Evolutionary conservation across 139 green algal genomes (phyloP), one percentile per base, ranked within the genome.

Genomic region (Closterium sp.): DNA sequence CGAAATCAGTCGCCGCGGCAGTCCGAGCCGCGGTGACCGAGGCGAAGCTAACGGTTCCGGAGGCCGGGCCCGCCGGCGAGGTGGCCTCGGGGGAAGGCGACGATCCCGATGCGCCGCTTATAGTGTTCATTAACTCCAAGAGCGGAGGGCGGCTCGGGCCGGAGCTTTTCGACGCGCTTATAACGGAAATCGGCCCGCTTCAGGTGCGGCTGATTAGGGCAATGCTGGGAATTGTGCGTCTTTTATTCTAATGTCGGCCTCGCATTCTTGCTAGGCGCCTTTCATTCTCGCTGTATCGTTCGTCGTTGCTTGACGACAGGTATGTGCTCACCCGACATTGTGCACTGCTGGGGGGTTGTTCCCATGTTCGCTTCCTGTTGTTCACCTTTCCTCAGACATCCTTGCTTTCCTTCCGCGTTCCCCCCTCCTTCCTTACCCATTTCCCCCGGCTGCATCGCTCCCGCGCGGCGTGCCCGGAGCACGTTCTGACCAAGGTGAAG

Each of bases 111-210:
- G 84, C 84, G 84, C 89, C 89, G 8, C 3, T 92, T 7, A 1
- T 92, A 31, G 84, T 89, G 32, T 92, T 92, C 28, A 89, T 92
- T n/a, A 92, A 92, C 36, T 92, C 89, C 7, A 88, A 86, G 31
- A 92, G 89, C 33, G 89, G 89, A 10, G 89, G 89, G 85, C 19
- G 89, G 28, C 36, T 92, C 30, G 89, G 89, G n/a, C 28, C 84
- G 31, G 23, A 83, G 84, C 89, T 92, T 1, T 64, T 83, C 33
- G 31, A 43, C 30, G 23, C 23, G 83, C 33, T 92, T 8, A 33
- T 30, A 25, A 34, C 25, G 21, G 23, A 38, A 7, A 69, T 92
- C 33, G 89, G 89, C 28, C 10, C 33, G 23, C 84, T 86, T 28
- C 89, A 92, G 89, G 89, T 92, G 36, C 19, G 88, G 30, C 33